Evolutionary conservation across 2,329 filamentous ascomycete species (phyloP).

Genomic region (Penicillium griseofulvum): DNA sequence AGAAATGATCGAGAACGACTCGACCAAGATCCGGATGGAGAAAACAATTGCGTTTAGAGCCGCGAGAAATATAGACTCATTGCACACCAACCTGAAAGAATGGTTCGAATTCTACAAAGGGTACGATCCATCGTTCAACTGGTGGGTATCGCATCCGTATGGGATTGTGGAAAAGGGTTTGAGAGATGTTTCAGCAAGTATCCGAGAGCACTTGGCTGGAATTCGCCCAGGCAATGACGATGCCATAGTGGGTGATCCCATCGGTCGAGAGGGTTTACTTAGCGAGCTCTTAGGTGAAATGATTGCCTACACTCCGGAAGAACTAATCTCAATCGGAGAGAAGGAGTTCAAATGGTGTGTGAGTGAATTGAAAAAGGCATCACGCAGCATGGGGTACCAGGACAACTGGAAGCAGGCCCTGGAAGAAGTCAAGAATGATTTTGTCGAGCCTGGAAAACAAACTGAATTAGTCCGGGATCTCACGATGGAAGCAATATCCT

Average conservation of each 20-base stretch:
- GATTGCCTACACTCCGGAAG: slow-evolving; percentile 51
- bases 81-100: background rate
- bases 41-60: background rate
- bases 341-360: slow-evolving; percentile 55
- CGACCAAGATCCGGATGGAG: background rate
- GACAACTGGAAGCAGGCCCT: slow-evolving; percentile 52
- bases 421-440: slow-evolving; percentile 56
- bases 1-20: background rate
- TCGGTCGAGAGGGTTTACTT: slow-evolving; percentile 52
- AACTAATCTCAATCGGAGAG: slow-evolving; percentile 19
- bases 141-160: background rate
- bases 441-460: slow-evolving; percentile 55
- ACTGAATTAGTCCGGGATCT: slow-evolving; percentile 53
- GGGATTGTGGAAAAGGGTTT: background rate
- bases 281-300: slow-evolving; percentile 56
- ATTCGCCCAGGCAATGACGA: slow-evolving; percentile 46
- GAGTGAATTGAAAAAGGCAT: slow-evolving; percentile 53
- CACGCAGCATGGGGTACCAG: slow-evolving; percentile 49
- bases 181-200: slow-evolving; percentile 29
- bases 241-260: slow-evolving; percentile 57
- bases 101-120: background rate
- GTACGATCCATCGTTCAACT: background rate
- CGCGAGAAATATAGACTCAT: background rate
- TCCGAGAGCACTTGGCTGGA: slow-evolving; percentile 48
- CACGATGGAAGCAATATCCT: slow-evolving; percentile 52